Percentiles rank a stretch among this genome's conserved stretches.
Conservation (phyloP, 805 yeast species). For the Candida maris region DNA sequence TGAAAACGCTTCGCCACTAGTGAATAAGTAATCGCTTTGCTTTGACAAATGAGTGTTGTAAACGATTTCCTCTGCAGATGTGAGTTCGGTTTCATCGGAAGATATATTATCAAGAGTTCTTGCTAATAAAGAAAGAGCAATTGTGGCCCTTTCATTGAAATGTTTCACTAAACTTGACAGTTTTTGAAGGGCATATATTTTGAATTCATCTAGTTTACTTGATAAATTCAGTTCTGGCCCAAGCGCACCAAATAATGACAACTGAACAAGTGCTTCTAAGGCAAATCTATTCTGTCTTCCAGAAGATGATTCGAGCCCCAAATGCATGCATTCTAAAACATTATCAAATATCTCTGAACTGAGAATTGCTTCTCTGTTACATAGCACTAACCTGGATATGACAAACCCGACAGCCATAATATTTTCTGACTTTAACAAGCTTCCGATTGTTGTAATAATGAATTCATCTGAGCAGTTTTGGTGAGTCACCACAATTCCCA, state of each 20-base stretch:
- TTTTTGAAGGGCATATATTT: slow-evolving; percentile 24
- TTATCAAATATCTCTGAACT: slow-evolving; percentile 7
- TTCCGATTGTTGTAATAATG: slow-evolving; percentile 6
- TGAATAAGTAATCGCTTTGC: slow-evolving; percentile 70
- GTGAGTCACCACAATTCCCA: slow-evolving; percentile 37
- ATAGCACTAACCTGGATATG: slow-evolving; percentile 41
- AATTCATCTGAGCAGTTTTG: slow-evolving; percentile 20
- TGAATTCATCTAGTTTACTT: slow-evolving; percentile 20
- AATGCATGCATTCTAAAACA: slow-evolving; percentile 20
- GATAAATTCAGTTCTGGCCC: slow-evolving; percentile 31
- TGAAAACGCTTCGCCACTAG: slow-evolving; percentile 81
- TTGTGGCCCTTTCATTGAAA: slow-evolving; percentile 55
- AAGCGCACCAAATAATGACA: slow-evolving; percentile 43
- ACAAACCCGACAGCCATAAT: slow-evolving; percentile 41
- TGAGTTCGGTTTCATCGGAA: slow-evolving; percentile 21
- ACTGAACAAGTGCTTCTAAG: slow-evolving; percentile 40
- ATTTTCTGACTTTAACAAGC: slow-evolving; percentile 9
- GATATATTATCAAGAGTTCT: slow-evolving; percentile 27
- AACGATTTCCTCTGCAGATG: slow-evolving; percentile 39
- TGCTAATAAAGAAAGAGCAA: slow-evolving; percentile 54
- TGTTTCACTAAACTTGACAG: slow-evolving; percentile 44
- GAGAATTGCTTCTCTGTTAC: slow-evolving; percentile 27
- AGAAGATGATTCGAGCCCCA: slow-evolving; percentile 19
- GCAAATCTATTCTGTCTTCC: slow-evolving; percentile 25
- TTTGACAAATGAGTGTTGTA: slow-evolving; percentile 61